Base-by-base conservation (phyloP, 2,329 filamentous ascomycete genomes). In the Aspergillus puulaauensis region DNA sequence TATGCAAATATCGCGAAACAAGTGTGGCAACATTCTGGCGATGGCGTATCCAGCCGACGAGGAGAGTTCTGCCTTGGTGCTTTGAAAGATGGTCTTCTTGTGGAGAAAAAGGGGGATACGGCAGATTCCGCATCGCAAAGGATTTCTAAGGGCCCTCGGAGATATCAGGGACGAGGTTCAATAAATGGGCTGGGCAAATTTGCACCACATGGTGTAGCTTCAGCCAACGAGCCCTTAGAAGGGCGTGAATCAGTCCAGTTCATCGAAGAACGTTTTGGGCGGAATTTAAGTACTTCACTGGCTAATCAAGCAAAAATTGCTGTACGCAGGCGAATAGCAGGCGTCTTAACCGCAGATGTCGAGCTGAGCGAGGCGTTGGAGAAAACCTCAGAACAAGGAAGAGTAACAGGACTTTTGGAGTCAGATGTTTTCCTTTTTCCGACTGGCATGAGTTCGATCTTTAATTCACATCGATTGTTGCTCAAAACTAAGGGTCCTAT, bases 1-100 rank as follows among this genome's bases (percentile, higher is more conserved):
- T 77, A 86, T 17, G 93, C 88, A 66, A 77, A 85, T 4, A 75
- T 90, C 58, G 90, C 91, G n/a, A 98, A 97, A 74, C 85, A 92
- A 68, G 97, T 96, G 69, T 99, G 95, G 95, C 95, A 98, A 73
- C 95, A 99, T 73, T 90, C 90, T 0, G 95, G 95, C 19, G 93
- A 96, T 61, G 95, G 95, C 15, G 82, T 96, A 14, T 97, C 93
- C 0, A 97, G 93, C 72, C 87, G 95, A 50, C 86, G 92, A 41
- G 93, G 91, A 35, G 93, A 97, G 71, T 97, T 96, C 73, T 96
- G 90, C 70, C 86, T 92, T 59, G 80, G 83, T 43, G 82, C 93
- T 2, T 85, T 96, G 62, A 83, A 83, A 39, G 87, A 93, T 61
- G 87, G 87, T 0, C 79, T 90, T 43, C 78, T 90, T 50, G 79